Conservation (phyloP, 1,284 basidiomycete species). For the Inonotus hispidus region DNA sequence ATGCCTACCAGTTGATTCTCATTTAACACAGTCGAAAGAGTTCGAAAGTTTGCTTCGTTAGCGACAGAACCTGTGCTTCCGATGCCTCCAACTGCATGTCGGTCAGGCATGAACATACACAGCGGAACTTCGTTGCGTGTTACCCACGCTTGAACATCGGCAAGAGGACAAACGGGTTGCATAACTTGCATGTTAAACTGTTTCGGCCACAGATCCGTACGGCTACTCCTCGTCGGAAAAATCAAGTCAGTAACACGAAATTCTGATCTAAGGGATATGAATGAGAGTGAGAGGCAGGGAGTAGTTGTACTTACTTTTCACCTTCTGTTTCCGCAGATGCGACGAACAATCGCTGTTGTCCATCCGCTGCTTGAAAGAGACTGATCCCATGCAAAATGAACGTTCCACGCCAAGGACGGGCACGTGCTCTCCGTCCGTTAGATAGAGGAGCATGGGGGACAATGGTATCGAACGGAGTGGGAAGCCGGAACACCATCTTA, state of each 20-base stretch:
- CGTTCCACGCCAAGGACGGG: slow-evolving; percentile 49
- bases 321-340: slow-evolving; percentile 63
- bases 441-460: slow-evolving; percentile 43
- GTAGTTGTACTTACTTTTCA: slow-evolving; percentile 41
- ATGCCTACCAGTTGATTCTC: slow-evolving; percentile 46
- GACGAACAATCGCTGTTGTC: slow-evolving; percentile 46
- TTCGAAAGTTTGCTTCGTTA: slow-evolving; percentile 50
- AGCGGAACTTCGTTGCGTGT: slow-evolving; percentile 40
- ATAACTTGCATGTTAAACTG: slow-evolving; percentile 43
- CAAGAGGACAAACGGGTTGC: slow-evolving; percentile 38
- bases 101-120: slow-evolving; percentile 59
- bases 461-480: slow-evolving; percentile 52
- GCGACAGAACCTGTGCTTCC: neutral
- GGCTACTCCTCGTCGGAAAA: slow-evolving; percentile 27
- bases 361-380: slow-evolving; percentile 35
- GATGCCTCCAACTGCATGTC: slow-evolving; percentile 40
- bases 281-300: neutral
- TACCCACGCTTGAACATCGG: slow-evolving; percentile 47
- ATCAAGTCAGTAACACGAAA: slow-evolving; percentile 5
- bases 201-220: slow-evolving; percentile 42
- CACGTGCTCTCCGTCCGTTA: slow-evolving; percentile 21
- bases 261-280: neutral
- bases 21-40: slow-evolving; percentile 44
- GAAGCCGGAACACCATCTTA: slow-evolving; percentile 53
- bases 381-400: slow-evolving; percentile 42